These are phyloP conservation scores for Capsella bursapastoris DNA, from an alignment of 345 rosid genomes.

Conservation along the genomic window DNA sequence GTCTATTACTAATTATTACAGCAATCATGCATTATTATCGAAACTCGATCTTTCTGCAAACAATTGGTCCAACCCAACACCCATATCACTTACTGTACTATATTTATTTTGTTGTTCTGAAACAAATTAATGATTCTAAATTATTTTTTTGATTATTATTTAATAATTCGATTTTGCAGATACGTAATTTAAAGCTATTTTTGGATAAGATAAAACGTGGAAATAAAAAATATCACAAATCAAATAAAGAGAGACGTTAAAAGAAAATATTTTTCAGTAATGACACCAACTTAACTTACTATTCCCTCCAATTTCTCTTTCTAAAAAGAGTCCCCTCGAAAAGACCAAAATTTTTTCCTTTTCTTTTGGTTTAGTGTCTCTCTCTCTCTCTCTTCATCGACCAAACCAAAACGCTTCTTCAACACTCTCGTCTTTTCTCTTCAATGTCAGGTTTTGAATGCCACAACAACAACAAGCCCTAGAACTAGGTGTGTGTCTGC, in stretches of 20 bases:
- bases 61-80: slow-evolving; percentile 39
- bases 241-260: slow-evolving; percentile 6
- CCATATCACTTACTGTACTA: slow-evolving; percentile 19
- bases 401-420: slow-evolving; percentile 34
- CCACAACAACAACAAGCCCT: slow-evolving; percentile 38
- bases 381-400: slow-evolving; percentile 27
- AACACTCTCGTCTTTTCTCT: slow-evolving; percentile 25
- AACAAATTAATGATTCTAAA: slow-evolving; percentile 22
- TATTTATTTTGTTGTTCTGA: not conserved
- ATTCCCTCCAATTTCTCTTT: slow-evolving; percentile 28
- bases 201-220: slow-evolving; percentile 34
- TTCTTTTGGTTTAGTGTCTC: not conserved
- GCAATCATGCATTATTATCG: slow-evolving; percentile 37
- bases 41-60: slow-evolving; percentile 31
- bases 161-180: slow-evolving; percentile 3
- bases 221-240: slow-evolving; percentile 31
- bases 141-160: not conserved
- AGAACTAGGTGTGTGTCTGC: not conserved
- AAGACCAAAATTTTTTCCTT: slow-evolving; percentile 22
- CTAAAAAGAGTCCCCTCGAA: slow-evolving; percentile 17
- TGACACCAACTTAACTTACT: not conserved
- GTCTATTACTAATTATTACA: slow-evolving; percentile 24
- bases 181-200: not conserved
- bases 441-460: slow-evolving; percentile 45
- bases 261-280: not conserved